Evolutionary conservation across 2,329 filamentous ascomycete genomes (phyloP).

Genomic region (Rhynchosporium agropyri): DNA sequence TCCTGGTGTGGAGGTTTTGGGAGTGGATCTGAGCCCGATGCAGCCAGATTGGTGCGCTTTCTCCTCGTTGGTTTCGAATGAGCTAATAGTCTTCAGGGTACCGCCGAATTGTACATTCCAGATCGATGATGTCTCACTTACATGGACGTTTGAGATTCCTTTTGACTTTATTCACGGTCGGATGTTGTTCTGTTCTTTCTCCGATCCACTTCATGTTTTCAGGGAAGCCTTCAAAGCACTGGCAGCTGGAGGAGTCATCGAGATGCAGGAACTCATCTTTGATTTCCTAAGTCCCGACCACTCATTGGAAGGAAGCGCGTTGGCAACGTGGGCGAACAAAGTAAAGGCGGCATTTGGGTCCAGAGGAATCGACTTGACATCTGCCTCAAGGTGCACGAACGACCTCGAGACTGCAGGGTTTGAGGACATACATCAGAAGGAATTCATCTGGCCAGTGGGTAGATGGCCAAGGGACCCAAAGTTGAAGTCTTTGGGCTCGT

Average conservation of each 20-base stretch:
- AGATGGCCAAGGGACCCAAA: slow-evolving; percentile 6
- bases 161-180: slow-evolving; percentile 20
- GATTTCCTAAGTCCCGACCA: slow-evolving; percentile 11
- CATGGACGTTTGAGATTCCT: slow-evolving; percentile 15
- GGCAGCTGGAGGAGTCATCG: slow-evolving; percentile 15
- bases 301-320: slow-evolving; percentile 14
- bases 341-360: slow-evolving; percentile 14
- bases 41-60: slow-evolving; percentile 12
- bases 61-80: slow-evolving; percentile 11
- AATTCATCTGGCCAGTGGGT: slow-evolving; percentile 16
- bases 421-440: slow-evolving; percentile 13
- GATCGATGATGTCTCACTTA: slow-evolving; percentile 16
- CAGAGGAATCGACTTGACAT: slow-evolving; percentile 16
- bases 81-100: slow-evolving; percentile 12
- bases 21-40: slow-evolving; percentile 15
- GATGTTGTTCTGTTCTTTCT: slow-evolving; percentile 20
- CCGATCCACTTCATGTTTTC: slow-evolving; percentile 14
- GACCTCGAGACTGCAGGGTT: slow-evolving; percentile 13
- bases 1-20: slow-evolving; percentile 7
- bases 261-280: slow-evolving; percentile 19
- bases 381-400: slow-evolving; percentile 16
- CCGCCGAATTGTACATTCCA: slow-evolving; percentile 16
- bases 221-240: slow-evolving; percentile 18
- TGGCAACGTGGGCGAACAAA: slow-evolving; percentile 15
- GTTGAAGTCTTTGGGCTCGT: slow-evolving; percentile 9